Percentiles rank a stretch among this genome's conserved stretches.
Evolutionary conservation across 2,329 filamentous ascomycete species (phyloP).

Genomic region (Bertia moriformis): DNA sequence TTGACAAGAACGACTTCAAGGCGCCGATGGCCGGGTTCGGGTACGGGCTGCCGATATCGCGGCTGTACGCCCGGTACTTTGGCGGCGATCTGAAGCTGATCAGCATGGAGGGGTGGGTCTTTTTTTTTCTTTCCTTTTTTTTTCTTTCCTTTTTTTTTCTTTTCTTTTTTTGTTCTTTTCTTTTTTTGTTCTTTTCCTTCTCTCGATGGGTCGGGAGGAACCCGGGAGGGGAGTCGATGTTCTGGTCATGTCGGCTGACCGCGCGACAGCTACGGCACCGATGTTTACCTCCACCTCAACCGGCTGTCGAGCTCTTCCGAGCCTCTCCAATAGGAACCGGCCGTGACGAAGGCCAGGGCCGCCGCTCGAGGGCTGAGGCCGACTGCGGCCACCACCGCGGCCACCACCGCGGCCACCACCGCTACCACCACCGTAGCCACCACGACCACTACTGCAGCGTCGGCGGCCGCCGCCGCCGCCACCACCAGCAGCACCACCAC

Average conservation of each 20-base stretch:
- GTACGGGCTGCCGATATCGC: slow-evolving; percentile 88
- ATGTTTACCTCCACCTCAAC: slow-evolving; percentile 96
- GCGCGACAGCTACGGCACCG: slow-evolving; percentile 70
- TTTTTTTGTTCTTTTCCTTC: slow-evolving; percentile 1
- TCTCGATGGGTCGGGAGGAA: too few species aligned
- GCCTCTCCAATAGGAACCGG: slow-evolving; percentile 71
- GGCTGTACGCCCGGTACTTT: slow-evolving; percentile 92
- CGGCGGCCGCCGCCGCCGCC: slow-evolving; percentile 11
- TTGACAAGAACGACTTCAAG: slow-evolving; percentile 98
- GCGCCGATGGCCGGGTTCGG: slow-evolving; percentile 98
- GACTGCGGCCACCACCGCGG: not conserved
- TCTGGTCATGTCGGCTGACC: slow-evolving; percentile 1
- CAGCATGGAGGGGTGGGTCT: slow-evolving; percentile 89
- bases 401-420: not conserved
- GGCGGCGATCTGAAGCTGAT: slow-evolving; percentile 94
- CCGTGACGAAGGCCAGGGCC: slow-evolving; percentile 12
- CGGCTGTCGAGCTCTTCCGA: slow-evolving; percentile 89
- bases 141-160: not conserved
- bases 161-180: too few species aligned
- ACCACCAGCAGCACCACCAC: slow-evolving; percentile 49
- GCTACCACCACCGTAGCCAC: slow-evolving; percentile 17
- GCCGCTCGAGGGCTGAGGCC: not conserved
- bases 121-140: too few species aligned
- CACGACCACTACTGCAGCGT: slow-evolving; percentile 12
- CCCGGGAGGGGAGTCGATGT: not conserved